Percentiles rank a stretch among this genome's conserved stretches.
phyloP scores from a whole-genome alignment of 1,284 basidiomycete species.

The Chalciporus sp. region DNA sequence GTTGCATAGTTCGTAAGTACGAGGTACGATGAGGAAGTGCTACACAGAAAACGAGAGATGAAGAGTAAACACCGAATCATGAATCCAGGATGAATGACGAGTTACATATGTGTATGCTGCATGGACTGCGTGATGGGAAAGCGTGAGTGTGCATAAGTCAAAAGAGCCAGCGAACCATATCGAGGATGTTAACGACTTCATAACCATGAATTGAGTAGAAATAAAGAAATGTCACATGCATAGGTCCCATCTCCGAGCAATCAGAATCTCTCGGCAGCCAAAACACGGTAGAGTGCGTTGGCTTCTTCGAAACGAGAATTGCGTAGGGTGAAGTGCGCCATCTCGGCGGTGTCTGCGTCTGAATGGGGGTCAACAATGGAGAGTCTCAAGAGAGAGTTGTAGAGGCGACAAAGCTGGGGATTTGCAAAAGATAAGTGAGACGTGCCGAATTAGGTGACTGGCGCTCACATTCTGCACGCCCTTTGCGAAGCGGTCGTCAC shows the following conservation, averaged over 20 bases:
- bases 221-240: no score
- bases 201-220: neutral
- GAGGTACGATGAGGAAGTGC: neutral
- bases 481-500: constrained; percentile 70
- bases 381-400: constrained; percentile 64
- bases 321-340: constrained; percentile 70
- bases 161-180: constrained; percentile 9
- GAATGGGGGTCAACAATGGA: constrained; percentile 57
- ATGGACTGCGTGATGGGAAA: constrained; percentile 3
- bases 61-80: constrained; percentile 1
- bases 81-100: neutral
- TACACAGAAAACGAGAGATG: neutral
- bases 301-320: constrained; percentile 75
- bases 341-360: constrained; percentile 71
- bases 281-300: constrained; percentile 63
- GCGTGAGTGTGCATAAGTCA: constrained; percentile 22
- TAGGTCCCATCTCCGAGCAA: neutral
- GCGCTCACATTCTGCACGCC: constrained; percentile 66
- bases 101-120: constrained; percentile 1
- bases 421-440: constrained; percentile 6
- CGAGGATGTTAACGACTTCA: neutral
- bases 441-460: neutral
- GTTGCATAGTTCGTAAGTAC: neutral
- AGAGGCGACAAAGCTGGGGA: constrained; percentile 73
- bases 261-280: constrained; percentile 48